phyloP scores from a whole-genome alignment of 495 filamentous ascomycete species.

The Penicillium manginii region DNA sequence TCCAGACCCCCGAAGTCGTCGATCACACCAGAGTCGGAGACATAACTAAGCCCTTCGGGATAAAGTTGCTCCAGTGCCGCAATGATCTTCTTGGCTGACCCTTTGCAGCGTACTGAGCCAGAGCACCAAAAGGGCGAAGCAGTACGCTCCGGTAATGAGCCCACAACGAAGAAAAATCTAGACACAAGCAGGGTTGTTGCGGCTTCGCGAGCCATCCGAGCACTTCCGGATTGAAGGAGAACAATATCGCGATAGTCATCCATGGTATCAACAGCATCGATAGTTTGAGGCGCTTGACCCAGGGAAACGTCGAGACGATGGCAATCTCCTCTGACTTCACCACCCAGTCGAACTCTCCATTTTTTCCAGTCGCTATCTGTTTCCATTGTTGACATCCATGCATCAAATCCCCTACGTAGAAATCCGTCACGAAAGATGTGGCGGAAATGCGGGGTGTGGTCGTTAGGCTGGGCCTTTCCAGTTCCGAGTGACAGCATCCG shows the following conservation, averaged over 20 bases:
- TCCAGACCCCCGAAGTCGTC: conserved; percentile 13
- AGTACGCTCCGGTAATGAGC: conserved; percentile 11
- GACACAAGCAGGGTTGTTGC: conserved; percentile 23
- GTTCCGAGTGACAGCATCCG: conserved; percentile 26
- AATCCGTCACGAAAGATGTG: conserved; percentile 30
- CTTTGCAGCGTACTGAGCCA: conserved; percentile 26
- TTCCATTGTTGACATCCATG: conserved; percentile 31
- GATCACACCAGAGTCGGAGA: conserved; percentile 19
- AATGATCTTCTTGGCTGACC: conserved; percentile 15
- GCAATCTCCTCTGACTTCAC: conserved; percentile 11
- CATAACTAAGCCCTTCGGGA: conserved; percentile 16
- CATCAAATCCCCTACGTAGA: conserved; percentile 22
- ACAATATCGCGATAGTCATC: conserved; percentile 29
- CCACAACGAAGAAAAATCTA: conserved; percentile 24
- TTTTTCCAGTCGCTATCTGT: conserved; percentile 22
- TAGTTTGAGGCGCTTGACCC: conserved; percentile 3
- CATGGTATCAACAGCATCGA: conserved; percentile 23
- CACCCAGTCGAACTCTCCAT: conserved; percentile 13
- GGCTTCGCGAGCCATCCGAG: conserved; percentile 19
- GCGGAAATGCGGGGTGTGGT: conserved; percentile 20
- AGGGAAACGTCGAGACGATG: conserved; percentile 1
- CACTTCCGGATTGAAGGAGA: conserved; percentile 19
- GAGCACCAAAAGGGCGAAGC: conserved; percentile 20
- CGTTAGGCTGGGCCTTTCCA: conserved; percentile 3
- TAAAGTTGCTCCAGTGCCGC: conserved; percentile 18